Conservation (phyloP, 176 grass and related monocot genomes). For the Carex kokanica region DNA sequence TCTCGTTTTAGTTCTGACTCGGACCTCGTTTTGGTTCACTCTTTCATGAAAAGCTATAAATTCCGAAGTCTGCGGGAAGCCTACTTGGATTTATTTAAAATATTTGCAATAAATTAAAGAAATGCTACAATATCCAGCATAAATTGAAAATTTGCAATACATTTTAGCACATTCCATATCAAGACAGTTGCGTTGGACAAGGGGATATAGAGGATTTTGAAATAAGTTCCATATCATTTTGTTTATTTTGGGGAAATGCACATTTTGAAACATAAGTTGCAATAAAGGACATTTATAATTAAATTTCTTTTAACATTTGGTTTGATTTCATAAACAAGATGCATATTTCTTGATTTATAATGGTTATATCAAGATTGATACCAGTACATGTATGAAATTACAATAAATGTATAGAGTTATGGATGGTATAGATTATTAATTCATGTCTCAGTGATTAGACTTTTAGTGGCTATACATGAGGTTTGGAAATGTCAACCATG, state of each 20-base stretch:
- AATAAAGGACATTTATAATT: background rate
- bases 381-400: too few relatives aligned
- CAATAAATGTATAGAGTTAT: background rate
- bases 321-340: background rate
- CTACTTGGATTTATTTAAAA: background rate
- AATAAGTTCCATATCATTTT: background rate
- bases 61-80: background rate
- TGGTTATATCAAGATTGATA: background rate
- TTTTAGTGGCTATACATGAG: background rate
- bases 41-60: background rate
- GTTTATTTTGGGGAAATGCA: background rate
- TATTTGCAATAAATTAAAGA: background rate
- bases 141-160: background rate
- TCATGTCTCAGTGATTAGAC: background rate
- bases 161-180: background rate
- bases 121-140: background rate
- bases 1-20: background rate
- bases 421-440: background rate
- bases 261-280: background rate
- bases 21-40: background rate
- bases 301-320: background rate
- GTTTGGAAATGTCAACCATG: background rate
- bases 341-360: background rate
- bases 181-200: background rate
- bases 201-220: background rate